Evolutionary conservation across 169 alveolate species (phyloP).

Genomic region (Babesia bovis): DNA sequence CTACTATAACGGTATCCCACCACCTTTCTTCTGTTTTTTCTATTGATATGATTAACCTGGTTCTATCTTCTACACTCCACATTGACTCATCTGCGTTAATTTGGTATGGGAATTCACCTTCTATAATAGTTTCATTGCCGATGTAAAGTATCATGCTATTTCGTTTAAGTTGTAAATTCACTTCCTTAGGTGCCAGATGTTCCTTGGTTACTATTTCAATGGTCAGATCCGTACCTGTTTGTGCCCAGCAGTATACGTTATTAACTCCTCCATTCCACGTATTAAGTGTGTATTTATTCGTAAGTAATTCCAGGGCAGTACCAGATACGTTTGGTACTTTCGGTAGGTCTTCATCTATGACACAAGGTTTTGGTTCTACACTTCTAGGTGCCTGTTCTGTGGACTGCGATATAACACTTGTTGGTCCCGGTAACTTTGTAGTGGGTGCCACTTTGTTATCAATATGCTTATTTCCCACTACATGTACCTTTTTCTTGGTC

Average conservation of each 20-base stretch:
- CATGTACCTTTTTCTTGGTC: background rate
- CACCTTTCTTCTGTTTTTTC: constrained; percentile 76
- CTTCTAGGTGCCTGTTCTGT: background rate
- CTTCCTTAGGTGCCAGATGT: constrained; percentile 19
- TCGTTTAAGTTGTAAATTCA: constrained; percentile 10
- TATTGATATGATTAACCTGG: constrained; percentile 60
- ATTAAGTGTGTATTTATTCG: constrained; percentile 32
- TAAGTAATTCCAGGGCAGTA: background rate
- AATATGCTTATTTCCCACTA: background rate
- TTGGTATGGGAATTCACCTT: constrained; percentile 23
- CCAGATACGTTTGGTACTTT: background rate
- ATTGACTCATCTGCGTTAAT: constrained; percentile 68
- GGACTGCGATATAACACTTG: background rate
- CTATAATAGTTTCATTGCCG: constrained; percentile 16
- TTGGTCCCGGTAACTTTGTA: background rate
- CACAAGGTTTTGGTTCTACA: background rate
- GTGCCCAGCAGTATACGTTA: constrained; percentile 74
- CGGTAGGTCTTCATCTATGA: background rate
- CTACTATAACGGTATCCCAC: constrained; percentile 79
- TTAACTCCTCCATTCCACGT: constrained; percentile 77
- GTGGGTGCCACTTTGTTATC: background rate
- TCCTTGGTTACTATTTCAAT: constrained; percentile 57
- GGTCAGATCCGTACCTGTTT: constrained; percentile 71
- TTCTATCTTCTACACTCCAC: constrained; percentile 78
- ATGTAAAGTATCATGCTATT: constrained; percentile 5